These are phyloP conservation scores for Lactifluus rugatus DNA, from an alignment of 768 basidiomycete genomes.

Conservation along the genomic window DNA sequence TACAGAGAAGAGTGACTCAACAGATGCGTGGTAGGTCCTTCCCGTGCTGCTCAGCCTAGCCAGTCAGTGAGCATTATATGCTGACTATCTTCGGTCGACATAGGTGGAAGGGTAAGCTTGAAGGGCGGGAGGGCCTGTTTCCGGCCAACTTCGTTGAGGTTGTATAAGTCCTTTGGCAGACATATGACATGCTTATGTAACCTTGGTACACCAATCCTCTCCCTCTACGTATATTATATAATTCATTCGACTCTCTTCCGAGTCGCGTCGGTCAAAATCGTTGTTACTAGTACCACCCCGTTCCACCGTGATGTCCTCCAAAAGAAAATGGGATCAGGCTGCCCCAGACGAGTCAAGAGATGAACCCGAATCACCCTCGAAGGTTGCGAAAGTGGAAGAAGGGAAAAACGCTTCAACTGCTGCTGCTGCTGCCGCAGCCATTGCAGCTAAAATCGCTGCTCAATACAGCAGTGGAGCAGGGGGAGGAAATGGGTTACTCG, in stretches of 20 bases:
- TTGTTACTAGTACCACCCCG: background rate
- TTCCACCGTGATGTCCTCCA: slow-evolving; percentile 43
- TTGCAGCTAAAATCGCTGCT: slow-evolving; percentile 92
- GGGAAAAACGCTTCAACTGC: slow-evolving; percentile 57
- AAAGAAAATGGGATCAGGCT: slow-evolving; percentile 74
- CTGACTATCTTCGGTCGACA: background rate
- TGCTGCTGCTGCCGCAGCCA: slow-evolving; percentile 72
- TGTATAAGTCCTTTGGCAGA: slow-evolving; percentile 24
- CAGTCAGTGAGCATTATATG: background rate
- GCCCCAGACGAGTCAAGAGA: slow-evolving; percentile 37
- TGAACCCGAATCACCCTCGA: slow-evolving; percentile 35
- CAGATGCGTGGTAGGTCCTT: slow-evolving; percentile 56
- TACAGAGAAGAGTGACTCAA: slow-evolving; percentile 58
- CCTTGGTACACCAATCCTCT: too few relatives aligned
- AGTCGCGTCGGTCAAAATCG: background rate
- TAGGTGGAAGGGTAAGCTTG: slow-evolving; percentile 73
- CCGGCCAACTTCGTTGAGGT: slow-evolving; percentile 82
- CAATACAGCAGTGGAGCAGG: slow-evolving; percentile 50
- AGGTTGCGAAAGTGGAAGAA: slow-evolving; percentile 40
- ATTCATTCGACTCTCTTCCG: background rate
- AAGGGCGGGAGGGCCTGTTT: slow-evolving; percentile 56
- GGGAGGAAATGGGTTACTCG: slow-evolving; percentile 32
- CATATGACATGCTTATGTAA: too few relatives aligned
- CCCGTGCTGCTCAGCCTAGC: background rate
- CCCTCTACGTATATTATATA: background rate